Evolutionary conservation across 1,284 basidiomycete species (phyloP).

Genomic region (Ustilago curta): DNA sequence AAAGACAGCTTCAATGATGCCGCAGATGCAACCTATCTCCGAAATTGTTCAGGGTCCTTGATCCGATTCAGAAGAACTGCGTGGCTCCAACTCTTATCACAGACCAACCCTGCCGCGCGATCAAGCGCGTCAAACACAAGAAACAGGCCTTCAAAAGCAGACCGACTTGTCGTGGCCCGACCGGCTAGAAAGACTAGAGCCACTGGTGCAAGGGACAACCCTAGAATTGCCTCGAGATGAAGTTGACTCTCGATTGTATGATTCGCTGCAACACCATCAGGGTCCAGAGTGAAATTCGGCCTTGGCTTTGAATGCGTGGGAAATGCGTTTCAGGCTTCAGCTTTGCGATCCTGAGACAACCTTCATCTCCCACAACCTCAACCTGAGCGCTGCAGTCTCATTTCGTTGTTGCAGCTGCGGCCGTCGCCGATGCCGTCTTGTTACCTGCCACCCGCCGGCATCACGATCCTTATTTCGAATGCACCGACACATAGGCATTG

Average conservation of each 20-base stretch:
- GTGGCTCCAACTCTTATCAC: not conserved
- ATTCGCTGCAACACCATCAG: not conserved
- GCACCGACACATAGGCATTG: no score
- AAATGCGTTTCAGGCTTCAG: not conserved
- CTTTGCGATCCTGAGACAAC: no score
- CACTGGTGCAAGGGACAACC: conserved; percentile 1
- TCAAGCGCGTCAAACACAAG: no score
- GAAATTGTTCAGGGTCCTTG: conserved; percentile 23
- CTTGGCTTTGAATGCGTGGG: not conserved
- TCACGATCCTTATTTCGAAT: not conserved
- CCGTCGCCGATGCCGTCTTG: no score
- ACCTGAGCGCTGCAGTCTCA: no score
- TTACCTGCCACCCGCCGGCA: not conserved
- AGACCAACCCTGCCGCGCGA: no score
- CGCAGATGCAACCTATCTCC: conserved; percentile 24
- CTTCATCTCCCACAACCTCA: not conserved
- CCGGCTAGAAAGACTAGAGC: not conserved
- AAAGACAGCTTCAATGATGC: conserved; percentile 13
- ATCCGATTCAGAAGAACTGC: conserved; percentile 9
- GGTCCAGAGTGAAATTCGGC: conserved; percentile 1
- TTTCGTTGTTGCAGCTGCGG: not conserved
- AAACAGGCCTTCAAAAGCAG: not conserved
- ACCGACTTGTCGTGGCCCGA: not conserved
- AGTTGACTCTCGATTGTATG: not conserved
- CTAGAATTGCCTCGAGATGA: not conserved